A percentile compares a stretch with the other conserved stretches of the same genome.
phyloP scores from a whole-genome alignment of 2,329 filamentous ascomycete species.

The Xylariaceae sp. region DNA sequence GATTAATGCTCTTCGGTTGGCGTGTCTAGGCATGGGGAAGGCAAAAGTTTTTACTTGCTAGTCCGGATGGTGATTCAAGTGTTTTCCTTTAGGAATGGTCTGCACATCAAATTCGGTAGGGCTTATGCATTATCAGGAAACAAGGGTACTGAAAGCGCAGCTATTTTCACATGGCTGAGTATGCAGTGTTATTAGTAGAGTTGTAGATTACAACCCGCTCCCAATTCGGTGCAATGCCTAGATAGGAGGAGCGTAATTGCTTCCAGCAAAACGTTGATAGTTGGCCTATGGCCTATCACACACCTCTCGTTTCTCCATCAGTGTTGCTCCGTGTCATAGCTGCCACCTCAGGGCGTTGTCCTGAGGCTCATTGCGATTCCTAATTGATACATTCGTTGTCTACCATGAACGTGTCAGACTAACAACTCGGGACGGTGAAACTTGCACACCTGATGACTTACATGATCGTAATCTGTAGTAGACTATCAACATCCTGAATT shows the following conservation, averaged over 20 bases:
- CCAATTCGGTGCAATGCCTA: slow-evolving; percentile 1
- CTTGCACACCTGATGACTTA: too few relatives aligned
- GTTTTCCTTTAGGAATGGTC: slow-evolving; percentile 29
- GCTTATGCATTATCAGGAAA: slow-evolving; percentile 27
- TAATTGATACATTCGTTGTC: background rate
- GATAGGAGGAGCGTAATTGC: background rate
- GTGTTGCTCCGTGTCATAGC: background rate
- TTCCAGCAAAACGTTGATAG: background rate
- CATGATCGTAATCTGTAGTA: too few relatives aligned
- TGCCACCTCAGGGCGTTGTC: too few relatives aligned
- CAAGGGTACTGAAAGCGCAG: slow-evolving; percentile 29
- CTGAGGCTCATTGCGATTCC: background rate
- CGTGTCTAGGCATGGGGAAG: slow-evolving; percentile 26
- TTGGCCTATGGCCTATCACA: background rate
- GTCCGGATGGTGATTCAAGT: slow-evolving; percentile 26
- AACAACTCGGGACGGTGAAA: too few relatives aligned
- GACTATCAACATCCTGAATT: too few relatives aligned
- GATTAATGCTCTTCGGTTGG: slow-evolving; percentile 24
- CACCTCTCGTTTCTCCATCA: background rate
- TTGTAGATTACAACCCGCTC: slow-evolving; percentile 18
- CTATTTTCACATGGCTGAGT: slow-evolving; percentile 16
- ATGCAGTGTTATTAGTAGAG: slow-evolving; percentile 17
- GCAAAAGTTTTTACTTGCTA: slow-evolving; percentile 28
- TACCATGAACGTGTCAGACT: background rate
- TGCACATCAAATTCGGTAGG: slow-evolving; percentile 23